Percentiles rank a stretch among this genome's conserved stretches.
Conservation (phyloP, 768 basidiomycete genomes). For the Podaxis sp. region DNA sequence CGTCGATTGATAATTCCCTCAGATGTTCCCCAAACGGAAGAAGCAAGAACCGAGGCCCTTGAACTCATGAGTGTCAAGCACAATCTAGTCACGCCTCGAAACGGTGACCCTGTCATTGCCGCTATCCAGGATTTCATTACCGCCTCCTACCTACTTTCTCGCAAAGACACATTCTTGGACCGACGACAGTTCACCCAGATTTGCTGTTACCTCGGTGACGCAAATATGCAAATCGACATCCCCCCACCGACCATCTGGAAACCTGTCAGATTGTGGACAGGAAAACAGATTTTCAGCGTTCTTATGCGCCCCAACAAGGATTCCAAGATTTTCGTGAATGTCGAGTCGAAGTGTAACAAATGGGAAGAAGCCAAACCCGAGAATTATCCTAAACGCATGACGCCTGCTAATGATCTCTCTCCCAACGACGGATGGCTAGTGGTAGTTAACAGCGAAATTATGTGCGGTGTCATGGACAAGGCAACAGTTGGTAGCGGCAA, state of each 20-base stretch:
- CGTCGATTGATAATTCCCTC: background rate
- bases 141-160: slow-evolving; percentile 92
- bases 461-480: slow-evolving; percentile 99
- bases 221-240: slow-evolving; percentile 88
- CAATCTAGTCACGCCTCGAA: slow-evolving; percentile 96
- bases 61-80: slow-evolving; percentile 97
- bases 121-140: slow-evolving; percentile 99
- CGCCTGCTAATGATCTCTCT: slow-evolving; percentile 77
- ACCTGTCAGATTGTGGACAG: slow-evolving; percentile 92
- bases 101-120: slow-evolving; percentile 98
- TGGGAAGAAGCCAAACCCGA: slow-evolving; percentile 70
- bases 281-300: slow-evolving; percentile 97
- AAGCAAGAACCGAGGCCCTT: slow-evolving; percentile 94
- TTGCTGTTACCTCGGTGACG: slow-evolving; percentile 92
- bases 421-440: slow-evolving; percentile 99
- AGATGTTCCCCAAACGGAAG: slow-evolving; percentile 99
- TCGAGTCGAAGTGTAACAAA: slow-evolving; percentile 94
- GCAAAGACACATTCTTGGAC: slow-evolving; percentile 90
- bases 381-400: slow-evolving; percentile 60
- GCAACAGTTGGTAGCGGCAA: slow-evolving; percentile 97
- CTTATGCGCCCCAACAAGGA: slow-evolving; percentile 92
- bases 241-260: slow-evolving; percentile 95
- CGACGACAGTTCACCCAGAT: slow-evolving; percentile 95
- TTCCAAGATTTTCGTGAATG: slow-evolving; percentile 85
- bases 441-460: slow-evolving; percentile 95